Conservation (phyloP, 129 eudicot genomes). For the Dittrichia graveolens region DNA sequence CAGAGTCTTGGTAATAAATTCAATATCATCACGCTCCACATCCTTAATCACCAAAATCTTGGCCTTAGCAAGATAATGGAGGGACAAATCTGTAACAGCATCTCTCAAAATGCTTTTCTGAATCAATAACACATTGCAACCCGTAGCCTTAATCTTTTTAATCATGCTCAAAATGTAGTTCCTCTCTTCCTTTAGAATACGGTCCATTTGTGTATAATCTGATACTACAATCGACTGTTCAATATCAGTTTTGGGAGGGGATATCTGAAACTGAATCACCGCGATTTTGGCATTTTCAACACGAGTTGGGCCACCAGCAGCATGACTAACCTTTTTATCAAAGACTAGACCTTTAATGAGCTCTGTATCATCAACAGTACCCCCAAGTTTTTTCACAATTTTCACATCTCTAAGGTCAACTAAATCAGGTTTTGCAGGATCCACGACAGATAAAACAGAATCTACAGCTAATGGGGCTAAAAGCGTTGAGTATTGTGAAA, state of each 20-base stretch:
- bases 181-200: constrained; percentile 93
- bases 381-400: constrained; percentile 83
- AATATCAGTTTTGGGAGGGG: constrained; percentile 91
- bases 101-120: constrained; percentile 98
- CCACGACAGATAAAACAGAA: constrained; percentile 77
- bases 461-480: constrained; percentile 91
- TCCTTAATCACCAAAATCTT: constrained; percentile 91
- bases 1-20: constrained; percentile 88
- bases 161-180: constrained; percentile 84
- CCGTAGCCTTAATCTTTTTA: constrained; percentile 84
- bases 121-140: constrained; percentile 89
- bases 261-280: constrained; percentile 90
- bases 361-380: constrained; percentile 94
- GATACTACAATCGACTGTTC: constrained; percentile 92
- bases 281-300: constrained; percentile 86
- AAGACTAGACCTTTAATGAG: constrained; percentile 78
- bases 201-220: constrained; percentile 92
- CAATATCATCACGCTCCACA: constrained; percentile 92
- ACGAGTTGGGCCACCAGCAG: constrained; percentile 80
- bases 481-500: constrained; percentile 85
- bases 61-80: constrained; percentile 89
- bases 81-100: constrained; percentile 82
- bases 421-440: constrained; percentile 68
- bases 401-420: constrained; percentile 84
- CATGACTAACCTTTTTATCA: constrained; percentile 88